A percentile compares a stretch with the other conserved stretches of the same genome.
phyloP scores from a whole-genome alignment of 225 moss, liverwort and hornwort species.

The Bryoerythrophyllum caledonicum region DNA sequence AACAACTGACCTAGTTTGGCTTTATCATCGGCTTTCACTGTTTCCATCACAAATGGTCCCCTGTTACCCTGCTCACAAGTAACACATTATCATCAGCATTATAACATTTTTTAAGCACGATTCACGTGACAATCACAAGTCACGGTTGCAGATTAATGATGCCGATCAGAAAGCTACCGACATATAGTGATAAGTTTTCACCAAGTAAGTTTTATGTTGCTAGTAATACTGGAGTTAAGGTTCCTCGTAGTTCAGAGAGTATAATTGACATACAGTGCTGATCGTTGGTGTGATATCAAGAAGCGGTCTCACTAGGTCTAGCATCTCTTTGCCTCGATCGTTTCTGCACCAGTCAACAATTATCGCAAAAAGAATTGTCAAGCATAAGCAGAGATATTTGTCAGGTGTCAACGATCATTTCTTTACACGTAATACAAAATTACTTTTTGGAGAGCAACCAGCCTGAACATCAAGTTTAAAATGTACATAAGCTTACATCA shows the following conservation, averaged over 20 bases:
- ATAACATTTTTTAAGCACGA: constrained; percentile 8
- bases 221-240: background rate
- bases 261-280: constrained; percentile 63
- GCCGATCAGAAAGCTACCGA: constrained; percentile 1
- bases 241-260: background rate
- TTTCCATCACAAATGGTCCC: constrained; percentile 96
- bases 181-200: background rate
- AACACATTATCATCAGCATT: constrained; percentile 15
- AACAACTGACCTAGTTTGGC: constrained; percentile 72
- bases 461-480: constrained; percentile 6
- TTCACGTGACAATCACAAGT: background rate
- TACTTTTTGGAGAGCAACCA: constrained; percentile 21
- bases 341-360: constrained; percentile 60
- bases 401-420: background rate
- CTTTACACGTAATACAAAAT: constrained; percentile 1
- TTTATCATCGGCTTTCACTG: constrained; percentile 94
- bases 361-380: constrained; percentile 3
- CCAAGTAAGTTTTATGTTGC: background rate
- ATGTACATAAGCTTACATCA: background rate
- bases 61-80: constrained; percentile 71
- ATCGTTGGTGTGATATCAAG: constrained; percentile 82
- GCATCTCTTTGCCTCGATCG: constrained; percentile 94
- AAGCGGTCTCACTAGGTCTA: constrained; percentile 74
- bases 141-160: constrained; percentile 14
- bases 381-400: constrained; percentile 1